phyloP scores from a whole-genome alignment of 2,329 filamentous ascomycete genomes.

The Nigrospora oryzae region DNA sequence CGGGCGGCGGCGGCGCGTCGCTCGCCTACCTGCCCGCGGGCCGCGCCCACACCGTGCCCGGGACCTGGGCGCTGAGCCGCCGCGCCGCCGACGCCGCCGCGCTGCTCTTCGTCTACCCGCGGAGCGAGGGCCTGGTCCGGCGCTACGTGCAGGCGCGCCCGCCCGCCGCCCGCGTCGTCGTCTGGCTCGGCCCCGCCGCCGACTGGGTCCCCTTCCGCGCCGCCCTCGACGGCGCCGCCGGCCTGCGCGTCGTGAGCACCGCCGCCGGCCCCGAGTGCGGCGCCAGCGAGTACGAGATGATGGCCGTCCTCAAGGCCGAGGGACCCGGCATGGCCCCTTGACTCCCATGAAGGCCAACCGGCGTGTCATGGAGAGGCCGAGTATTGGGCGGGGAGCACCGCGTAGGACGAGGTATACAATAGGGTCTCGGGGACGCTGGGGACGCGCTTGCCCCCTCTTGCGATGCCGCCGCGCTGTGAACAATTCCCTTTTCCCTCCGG shows the following conservation, averaged over 20 bases:
- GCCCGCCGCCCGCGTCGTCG: neutral
- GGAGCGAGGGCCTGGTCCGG: constrained; percentile 17
- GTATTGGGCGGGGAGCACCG: too few relatives aligned
- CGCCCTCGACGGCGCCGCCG: constrained; percentile 4
- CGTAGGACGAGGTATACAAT: too few relatives aligned
- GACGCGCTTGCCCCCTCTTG: too few relatives aligned
- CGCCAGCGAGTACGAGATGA: constrained; percentile 8
- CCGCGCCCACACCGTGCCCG: constrained; percentile 16
- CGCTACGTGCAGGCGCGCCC: constrained; percentile 13
- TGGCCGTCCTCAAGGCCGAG: constrained; percentile 3
- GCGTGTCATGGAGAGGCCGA: too few relatives aligned
- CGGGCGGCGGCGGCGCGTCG: neutral
- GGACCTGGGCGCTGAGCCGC: constrained; percentile 20
- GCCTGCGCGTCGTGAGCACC: neutral
- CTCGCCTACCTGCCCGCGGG: constrained; percentile 8
- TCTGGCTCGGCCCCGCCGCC: constrained; percentile 10
- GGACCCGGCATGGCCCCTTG: too few relatives aligned
- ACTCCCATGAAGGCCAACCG: too few relatives aligned
- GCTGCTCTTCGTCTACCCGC: constrained; percentile 25
- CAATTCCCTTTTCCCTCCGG: too few relatives aligned
- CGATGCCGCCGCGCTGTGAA: too few relatives aligned
- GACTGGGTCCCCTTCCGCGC: constrained; percentile 4
- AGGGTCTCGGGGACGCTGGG: too few relatives aligned
- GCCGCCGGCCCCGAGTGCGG: neutral
- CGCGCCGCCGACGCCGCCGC: constrained; percentile 13